These are phyloP conservation scores for Nemophila menziesii DNA, from an alignment of 257 asterid genomes.

Conservation along the genomic window DNA sequence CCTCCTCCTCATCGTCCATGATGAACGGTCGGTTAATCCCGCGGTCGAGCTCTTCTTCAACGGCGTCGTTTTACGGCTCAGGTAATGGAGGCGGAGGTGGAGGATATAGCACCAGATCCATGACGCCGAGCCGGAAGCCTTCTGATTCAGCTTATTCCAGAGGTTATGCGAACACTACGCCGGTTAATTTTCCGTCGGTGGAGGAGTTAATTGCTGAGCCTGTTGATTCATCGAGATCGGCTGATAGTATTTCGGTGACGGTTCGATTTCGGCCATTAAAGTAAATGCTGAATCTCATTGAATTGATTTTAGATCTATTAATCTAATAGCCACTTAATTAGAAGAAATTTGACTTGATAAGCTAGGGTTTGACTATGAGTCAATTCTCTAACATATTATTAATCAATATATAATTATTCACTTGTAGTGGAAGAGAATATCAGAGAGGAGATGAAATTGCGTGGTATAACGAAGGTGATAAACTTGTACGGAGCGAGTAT, in stretches of 20 bases:
- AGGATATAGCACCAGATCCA: constrained; percentile 63
- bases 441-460: constrained; percentile 88
- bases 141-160: constrained; percentile 29
- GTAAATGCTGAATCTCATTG: constrained; percentile 59
- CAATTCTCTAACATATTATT: constrained; percentile 17
- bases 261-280: constrained; percentile 92
- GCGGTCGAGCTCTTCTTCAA: constrained; percentile 51
- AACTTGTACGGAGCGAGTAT: constrained; percentile 76
- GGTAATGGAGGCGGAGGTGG: constrained; percentile 23
- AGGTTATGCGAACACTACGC: constrained; percentile 32
- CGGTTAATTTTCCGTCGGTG: constrained; percentile 45
- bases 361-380: constrained; percentile 27
- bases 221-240: constrained; percentile 60
- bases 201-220: constrained; percentile 63
- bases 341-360: constrained; percentile 6
- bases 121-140: constrained; percentile 36
- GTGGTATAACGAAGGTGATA: constrained; percentile 85
- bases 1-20: constrained; percentile 78
- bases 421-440: constrained; percentile 81
- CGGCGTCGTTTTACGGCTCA: constrained; percentile 51
- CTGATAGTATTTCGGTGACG: constrained; percentile 88
- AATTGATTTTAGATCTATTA: constrained; percentile 21
- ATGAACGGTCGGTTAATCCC: constrained; percentile 57
- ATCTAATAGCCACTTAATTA: constrained; percentile 12
- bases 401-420: constrained; percentile 18